Base-by-base conservation (phyloP, 495 filamentous ascomycete species). In the Halenospora varia region DNA sequence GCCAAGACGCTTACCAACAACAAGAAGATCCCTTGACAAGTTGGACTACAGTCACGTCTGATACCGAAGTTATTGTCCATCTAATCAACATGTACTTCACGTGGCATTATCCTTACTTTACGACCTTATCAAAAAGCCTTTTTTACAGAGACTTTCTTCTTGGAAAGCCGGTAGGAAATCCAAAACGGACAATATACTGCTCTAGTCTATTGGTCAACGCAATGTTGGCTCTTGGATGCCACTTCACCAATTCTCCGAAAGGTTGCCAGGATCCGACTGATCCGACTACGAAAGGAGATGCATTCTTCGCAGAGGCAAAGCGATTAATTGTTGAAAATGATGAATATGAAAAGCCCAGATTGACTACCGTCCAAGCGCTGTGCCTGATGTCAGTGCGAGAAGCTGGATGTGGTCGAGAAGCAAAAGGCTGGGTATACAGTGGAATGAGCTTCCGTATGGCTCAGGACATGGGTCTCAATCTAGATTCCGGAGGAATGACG, bases 401-500 rank as follows among this genome's bases (percentile, higher is more conserved):
- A 73, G 95, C 94, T 3, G 94, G 94, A 2, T 98, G 94, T 71
- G 94, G 91, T 0, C 81, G 94, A 25, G 94, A 98, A 74, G 89
- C 90, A 29, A 95, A 92, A 68, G 94, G 94, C 10, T 98, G 94
- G 94, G 90, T 96, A 3, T 98, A 97, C 68, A 95, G 89, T 63
- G 94, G 94, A 29, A 96, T 98, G 86, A 93, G 89, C 66, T 98
- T 98, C 66, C 86, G 94, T n/a, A 97, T 98, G 94, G 93, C 92
- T 0, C 88, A 87, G 67, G 94, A 98, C 66, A 77, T 98, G 41
- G 94, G 94, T 0, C 74, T 98, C 54, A 96, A 97, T 64, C 80
- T 97, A n/a, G 87, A 97, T 70, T 80, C 86, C 1, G 80, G 82
- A 1, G 83, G 79, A 11, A 75, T 89, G 23, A 75, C 70, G n/a